These are phyloP conservation scores for Viola pubescens DNA, from an alignment of 441 rosid genomes.

Conservation along the genomic window DNA sequence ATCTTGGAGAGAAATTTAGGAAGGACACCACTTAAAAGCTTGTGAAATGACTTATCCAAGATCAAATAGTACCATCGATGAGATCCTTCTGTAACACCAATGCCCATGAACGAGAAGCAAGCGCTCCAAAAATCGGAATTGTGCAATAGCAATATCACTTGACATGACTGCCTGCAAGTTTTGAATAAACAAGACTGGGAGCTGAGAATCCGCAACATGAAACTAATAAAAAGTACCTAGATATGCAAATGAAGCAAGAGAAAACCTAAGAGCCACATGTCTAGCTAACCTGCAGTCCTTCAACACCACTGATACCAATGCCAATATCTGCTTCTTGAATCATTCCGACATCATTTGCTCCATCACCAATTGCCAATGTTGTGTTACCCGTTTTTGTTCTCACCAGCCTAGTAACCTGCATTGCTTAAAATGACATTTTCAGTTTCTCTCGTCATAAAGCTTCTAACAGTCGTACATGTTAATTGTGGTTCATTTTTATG, in stretches of 20 bases:
- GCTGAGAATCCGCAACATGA: background rate
- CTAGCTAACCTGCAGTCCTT: conserved; percentile 72
- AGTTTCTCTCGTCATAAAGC: no score
- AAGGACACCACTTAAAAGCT: no score
- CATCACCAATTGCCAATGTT: conserved; percentile 76
- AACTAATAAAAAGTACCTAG: background rate
- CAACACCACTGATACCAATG: conserved; percentile 73
- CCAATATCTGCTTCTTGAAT: conserved; percentile 89
- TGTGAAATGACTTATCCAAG: no score
- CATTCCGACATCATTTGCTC: conserved; percentile 88
- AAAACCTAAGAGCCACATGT: background rate
- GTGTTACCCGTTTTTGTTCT: conserved; percentile 51
- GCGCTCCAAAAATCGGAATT: conserved; percentile 63
- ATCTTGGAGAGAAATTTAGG: no score
- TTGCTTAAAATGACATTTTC: conserved; percentile 1
- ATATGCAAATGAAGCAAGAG: background rate
- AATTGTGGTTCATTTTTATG: no score
- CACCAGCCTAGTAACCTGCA: conserved; percentile 65
- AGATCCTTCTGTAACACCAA: conserved; percentile 85
- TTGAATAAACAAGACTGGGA: background rate
- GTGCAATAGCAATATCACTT: conserved; percentile 69
- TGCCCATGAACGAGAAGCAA: conserved; percentile 80
- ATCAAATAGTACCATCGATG: conserved; percentile 52
- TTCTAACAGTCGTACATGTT: no score
- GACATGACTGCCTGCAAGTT: conserved; percentile 66